Evolutionary conservation across 1,139 yeast species (phyloP), one percentile per base, ranked within the genome.

Genomic region (Hyphopichia burtonii): DNA sequence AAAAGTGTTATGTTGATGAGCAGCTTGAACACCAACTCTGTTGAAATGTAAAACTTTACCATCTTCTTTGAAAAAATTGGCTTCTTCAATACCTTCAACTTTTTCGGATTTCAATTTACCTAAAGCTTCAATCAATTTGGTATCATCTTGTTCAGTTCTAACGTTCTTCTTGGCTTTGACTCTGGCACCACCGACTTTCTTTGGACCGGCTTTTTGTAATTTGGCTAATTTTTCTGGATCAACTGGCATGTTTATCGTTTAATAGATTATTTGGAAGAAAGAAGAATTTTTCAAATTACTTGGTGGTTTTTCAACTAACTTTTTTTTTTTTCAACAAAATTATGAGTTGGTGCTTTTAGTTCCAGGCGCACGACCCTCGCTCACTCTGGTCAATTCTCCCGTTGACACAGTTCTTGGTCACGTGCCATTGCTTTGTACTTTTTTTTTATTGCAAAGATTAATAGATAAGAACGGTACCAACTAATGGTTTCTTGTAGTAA

Each of bases 21-120:
- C 90, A 55, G 90, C 90, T 77, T 91, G 97, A 53, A 91, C 95
- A 74, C 90, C 89, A 54, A 89, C 96, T 72, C 93, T 84, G 79
- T 86, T 83, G 81, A 93, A 90, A 78, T 91, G 97, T 71, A 91
- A 78, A 53, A 93, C 97, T 67, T 84, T 86, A 63, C 98, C 97
- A 70, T 91, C 96, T 54, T 90, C 96, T 73, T 78, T 86, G 86
- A 93, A 91, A 80, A 93, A 88, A 82, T 91, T 93, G 65, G 96
- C 98, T 76, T 91, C 97, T 67, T 89, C 96, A 58, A 93, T 84
- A 60, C 86, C 89, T 55, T 86, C 91, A 58, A 93, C 76, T 60
- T 90, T 86, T 70, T 86, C 88, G 55, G 93, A 95, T 71, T 87
- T 85, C 68, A 93, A 76, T 76, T 91, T 91, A 68, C 84, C 86